phyloP scores from a whole-genome alignment of 2,329 filamentous ascomycete genomes.

The Colletotrichum navitas region DNA sequence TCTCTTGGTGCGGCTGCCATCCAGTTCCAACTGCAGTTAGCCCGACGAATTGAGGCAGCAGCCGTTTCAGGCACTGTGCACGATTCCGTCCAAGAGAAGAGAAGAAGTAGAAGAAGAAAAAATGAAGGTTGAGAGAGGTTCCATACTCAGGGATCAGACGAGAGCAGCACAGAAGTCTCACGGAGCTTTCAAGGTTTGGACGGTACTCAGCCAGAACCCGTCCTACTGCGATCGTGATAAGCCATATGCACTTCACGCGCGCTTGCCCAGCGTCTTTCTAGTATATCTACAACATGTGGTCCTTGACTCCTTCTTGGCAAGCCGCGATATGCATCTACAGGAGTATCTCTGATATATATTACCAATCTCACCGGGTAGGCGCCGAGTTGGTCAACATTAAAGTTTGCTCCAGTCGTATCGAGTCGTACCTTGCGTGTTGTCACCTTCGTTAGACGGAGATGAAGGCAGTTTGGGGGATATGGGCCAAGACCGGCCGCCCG shows the following conservation, averaged over 20 bases:
- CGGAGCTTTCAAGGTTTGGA: no score
- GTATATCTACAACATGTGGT: conserved; percentile 8
- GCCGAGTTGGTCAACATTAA: conserved; percentile 6
- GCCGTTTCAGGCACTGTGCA: conserved; percentile 13
- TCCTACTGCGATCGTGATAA: neutral
- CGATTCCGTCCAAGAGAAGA: conserved; percentile 1
- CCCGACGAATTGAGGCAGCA: conserved; percentile 8
- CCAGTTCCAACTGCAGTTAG: neutral
- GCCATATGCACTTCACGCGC: neutral
- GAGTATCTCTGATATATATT: no score
- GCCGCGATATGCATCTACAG: neutral
- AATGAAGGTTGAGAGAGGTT: neutral
- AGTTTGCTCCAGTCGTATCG: conserved; percentile 6
- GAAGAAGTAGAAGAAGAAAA: neutral
- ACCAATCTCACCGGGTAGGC: neutral
- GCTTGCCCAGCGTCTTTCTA: neutral
- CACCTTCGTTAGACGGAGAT: conserved; percentile 27
- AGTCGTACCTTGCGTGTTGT: neutral
- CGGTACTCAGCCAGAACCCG: neutral
- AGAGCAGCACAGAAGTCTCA: neutral
- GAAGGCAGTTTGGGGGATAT: conserved; percentile 25
- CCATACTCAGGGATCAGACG: conserved; percentile 7
- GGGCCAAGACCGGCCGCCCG: conserved; percentile 24
- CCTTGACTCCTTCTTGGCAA: conserved; percentile 33
- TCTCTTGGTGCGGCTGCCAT: conserved; percentile 9